Base-by-base conservation (phyloP, 2,329 filamentous ascomycete species). In the Venturia oleaginea region DNA sequence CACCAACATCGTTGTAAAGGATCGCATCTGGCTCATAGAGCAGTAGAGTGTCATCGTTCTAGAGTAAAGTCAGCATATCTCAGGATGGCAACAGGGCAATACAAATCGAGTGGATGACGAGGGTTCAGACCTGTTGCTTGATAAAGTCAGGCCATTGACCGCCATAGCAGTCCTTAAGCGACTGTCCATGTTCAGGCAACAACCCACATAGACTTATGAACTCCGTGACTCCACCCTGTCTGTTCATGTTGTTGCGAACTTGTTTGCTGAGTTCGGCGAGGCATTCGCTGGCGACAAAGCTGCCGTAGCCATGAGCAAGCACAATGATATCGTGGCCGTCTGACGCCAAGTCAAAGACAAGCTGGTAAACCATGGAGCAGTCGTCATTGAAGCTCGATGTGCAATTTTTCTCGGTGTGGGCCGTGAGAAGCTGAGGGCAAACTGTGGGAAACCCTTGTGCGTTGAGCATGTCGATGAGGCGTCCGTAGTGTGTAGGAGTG, bases 281-380 rank as follows among this genome's bases (percentile, higher is more conserved):
- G 19, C 30, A 42, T 24, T 63, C 61, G 13, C 40, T 63, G 24
- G 61, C 61, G 30, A 63, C 30, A 17, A 63, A 63, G 40, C 40
- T 48, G 61, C 46, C 61, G 13, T 63, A 63, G 61, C 61, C 46
- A 30, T 63, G 40, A 13, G 34, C 61, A 40, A 63, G 61, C 19
- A 63, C 48, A 11, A 63, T 10, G 30, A 63, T 54, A 42, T 51
- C 42, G 34, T 63, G 34, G 17, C 43, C 42, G 22, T 55, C 61
- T n/a, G 40, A 32, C 11, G 30, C n/a, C n/a, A 63, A 46, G 30
- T 63, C 46, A n/a, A 51, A 63, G 17, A 63, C 40, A 6, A 63
- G 61, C 27, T 51, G 38, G 19, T 63, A 55, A n/a, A 55, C 37
- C 42, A 55, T 11, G 42, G 34, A 42, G 34, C 46, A 51, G 61